These are phyloP conservation scores for Puccinellia tenuiflora DNA, from an alignment of 176 grass and related monocot species.

Conservation along the genomic window DNA sequence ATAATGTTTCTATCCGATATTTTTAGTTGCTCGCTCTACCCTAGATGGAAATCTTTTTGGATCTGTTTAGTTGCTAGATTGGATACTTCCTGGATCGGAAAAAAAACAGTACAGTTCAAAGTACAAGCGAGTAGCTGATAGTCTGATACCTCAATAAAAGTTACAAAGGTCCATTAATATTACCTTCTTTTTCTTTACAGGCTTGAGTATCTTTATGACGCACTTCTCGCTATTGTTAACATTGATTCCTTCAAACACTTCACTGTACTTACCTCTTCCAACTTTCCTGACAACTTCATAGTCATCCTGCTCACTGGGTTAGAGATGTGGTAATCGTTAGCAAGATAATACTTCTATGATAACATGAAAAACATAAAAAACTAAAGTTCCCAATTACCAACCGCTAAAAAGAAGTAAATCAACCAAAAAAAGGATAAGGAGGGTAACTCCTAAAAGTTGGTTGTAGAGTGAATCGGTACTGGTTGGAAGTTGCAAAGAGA, in stretches of 20 bases:
- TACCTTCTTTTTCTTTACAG: slow-evolving; percentile 99
- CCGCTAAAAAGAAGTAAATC: background rate
- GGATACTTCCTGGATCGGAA: background rate
- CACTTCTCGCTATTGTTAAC: slow-evolving; percentile 85
- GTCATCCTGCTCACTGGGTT: slow-evolving; percentile 88
- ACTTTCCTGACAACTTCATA: slow-evolving; percentile 96
- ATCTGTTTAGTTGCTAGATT: background rate
- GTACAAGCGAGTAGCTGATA: background rate
- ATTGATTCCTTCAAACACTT: slow-evolving; percentile 97
- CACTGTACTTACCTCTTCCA: slow-evolving; percentile 98
- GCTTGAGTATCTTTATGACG: slow-evolving; percentile 99
- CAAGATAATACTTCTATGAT: background rate
- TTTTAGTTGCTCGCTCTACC: background rate
- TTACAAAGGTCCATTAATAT: slow-evolving; percentile 3
- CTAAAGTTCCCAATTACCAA: background rate
- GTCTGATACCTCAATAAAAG: background rate
- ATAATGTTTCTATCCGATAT: background rate
- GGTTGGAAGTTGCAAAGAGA: background rate
- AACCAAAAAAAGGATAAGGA: background rate
- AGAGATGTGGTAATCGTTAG: slow-evolving; percentile 19
- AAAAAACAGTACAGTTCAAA: background rate
- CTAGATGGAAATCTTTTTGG: background rate
- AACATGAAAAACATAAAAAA: background rate
- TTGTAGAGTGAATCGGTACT: background rate
- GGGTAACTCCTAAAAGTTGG: background rate